Base-by-base conservation (phyloP, 1,284 basidiomycete species). In the Cystobasidium slooffiae region DNA sequence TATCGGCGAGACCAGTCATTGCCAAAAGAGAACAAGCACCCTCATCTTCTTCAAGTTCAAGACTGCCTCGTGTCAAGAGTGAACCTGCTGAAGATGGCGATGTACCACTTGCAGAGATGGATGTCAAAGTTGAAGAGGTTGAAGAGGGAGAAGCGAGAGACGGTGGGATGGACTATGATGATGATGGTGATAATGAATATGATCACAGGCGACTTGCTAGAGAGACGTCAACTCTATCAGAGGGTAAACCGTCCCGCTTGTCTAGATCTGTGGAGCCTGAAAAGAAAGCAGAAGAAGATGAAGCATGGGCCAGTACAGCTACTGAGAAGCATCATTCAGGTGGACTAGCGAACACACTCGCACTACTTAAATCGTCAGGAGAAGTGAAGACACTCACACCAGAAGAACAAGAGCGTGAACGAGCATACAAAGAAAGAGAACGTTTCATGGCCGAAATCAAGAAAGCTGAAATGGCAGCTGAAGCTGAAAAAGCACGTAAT, bases 351-450 rank as follows among this genome's bases (percentile, higher is more conserved):
- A 88, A 91, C 9, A 93, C 94, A 0, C 86, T 99, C 53, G 90
- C 88, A 70, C 88, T 98, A 74, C 88, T 99, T 3, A 89, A 93
- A 31, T 89, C 95, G 76, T 93, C 97, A 83, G 97, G 97, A n/a
- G 86, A 97, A 39, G 82, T 99, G 37, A 87, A 91, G 2, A 83
- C 87, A 18, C 85, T 88, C 0, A 84, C 85, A 6, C 84, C 88
- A 0, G 91, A 94, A 77, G 88, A 89, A 76, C 80, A 80, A n/a
- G 89, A 92, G 16, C 90, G 93, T 47, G 96, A 99, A 82, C 86
- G 85, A 68, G 86, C 89, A 6, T 94, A 98, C 82, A 86, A 88
- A 75, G 90, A 94, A 80, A 88, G 92, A 65, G 94, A 98, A 82
- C 78, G 91, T 5, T 99, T 96, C 95, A 84, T 98, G 0, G 90